These are phyloP conservation scores for Phytophthora sp. DNA, from an alignment of 352 stramenopile genomes.

Conservation along the genomic window DNA sequence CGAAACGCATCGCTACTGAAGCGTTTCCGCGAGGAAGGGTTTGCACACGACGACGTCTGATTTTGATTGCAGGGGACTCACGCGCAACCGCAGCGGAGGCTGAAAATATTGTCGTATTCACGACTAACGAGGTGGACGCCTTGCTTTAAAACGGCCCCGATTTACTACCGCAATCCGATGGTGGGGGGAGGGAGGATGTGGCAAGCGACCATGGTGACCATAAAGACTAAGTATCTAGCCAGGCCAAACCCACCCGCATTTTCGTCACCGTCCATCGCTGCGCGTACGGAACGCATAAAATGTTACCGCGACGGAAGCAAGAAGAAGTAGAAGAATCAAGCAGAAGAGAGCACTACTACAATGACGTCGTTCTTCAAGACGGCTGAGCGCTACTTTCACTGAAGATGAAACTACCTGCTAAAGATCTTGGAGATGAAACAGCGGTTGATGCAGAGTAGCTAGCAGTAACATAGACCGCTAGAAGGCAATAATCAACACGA, in stretches of 20 bases:
- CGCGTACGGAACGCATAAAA: slow-evolving; percentile 1
- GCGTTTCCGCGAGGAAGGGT: not conserved
- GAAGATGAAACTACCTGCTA: slow-evolving; percentile 8
- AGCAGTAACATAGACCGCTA: no score
- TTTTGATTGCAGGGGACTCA: slow-evolving; percentile 2
- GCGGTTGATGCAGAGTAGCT: not conserved
- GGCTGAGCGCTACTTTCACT: slow-evolving; percentile 10
- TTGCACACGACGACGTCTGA: not conserved
- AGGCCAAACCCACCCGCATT: not conserved
- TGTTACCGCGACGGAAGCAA: slow-evolving; percentile 1
- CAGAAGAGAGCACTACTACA: not conserved
- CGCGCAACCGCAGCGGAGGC: slow-evolving; percentile 7
- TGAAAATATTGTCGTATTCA: not conserved
- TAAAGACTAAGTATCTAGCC: not conserved
- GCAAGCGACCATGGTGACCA: no score
- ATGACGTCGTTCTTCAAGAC: slow-evolving; percentile 10
- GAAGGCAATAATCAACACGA: no score
- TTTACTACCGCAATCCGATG: no score
- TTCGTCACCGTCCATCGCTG: not conserved
- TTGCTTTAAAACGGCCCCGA: no score
- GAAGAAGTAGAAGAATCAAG: not conserved
- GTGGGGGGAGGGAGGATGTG: no score
- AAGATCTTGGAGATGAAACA: not conserved
- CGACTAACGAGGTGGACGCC: not conserved
- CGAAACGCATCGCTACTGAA: not conserved